Base-by-base conservation (phyloP, 2,329 filamentous ascomycete genomes). In the Talaromyces sp. region DNA sequence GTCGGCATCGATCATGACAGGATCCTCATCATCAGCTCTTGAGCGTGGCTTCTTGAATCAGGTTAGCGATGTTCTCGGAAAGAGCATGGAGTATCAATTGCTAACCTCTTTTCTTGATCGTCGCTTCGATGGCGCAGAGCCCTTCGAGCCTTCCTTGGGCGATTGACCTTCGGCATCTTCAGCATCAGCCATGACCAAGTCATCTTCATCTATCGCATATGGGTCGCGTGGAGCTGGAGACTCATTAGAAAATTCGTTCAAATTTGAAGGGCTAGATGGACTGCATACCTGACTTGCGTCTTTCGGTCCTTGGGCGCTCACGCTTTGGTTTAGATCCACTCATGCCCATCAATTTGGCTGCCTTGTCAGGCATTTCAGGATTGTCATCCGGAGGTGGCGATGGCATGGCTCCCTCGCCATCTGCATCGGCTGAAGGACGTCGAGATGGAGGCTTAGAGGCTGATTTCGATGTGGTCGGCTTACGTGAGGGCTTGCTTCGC, bases 301-400 rank as follows among this genome's bases (percentile, higher is more conserved):
- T 80, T 68, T 82, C 76, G 65, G 81, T 78, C 58, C 76, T 76
- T 55, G 75, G 77, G 45, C 77, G 77, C 11, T 77, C 76, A 39
- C 62, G 66, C 36, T 58, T 65, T 5, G 76, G 77, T 61, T 77
- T 79, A 24, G 76, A 69, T 51, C 71, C 73, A 55, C 71, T 77
- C 54, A 83, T 73, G 61, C 76, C 91, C 84, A 94, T 84, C 47
- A 93, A 74, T 71, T 86, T 91, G 29, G 90, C 89, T 24, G 90
- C 90, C 72, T 95, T 96, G 41, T 85, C 81, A 7, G 86, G 82
- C 66, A 90, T 81, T 47, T 84, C 82, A 3, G 80, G 80, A 37
- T 80, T 75, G 29, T 88, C 84, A 27, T 91, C 90, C 2, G 87
- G 85, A 8, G 89, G 88, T 3, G 90, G 89, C 17, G 89, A 90